These are phyloP conservation scores for Aspergillus intermedius DNA, from an alignment of 2,329 filamentous ascomycete genomes.

Conservation along the genomic window DNA sequence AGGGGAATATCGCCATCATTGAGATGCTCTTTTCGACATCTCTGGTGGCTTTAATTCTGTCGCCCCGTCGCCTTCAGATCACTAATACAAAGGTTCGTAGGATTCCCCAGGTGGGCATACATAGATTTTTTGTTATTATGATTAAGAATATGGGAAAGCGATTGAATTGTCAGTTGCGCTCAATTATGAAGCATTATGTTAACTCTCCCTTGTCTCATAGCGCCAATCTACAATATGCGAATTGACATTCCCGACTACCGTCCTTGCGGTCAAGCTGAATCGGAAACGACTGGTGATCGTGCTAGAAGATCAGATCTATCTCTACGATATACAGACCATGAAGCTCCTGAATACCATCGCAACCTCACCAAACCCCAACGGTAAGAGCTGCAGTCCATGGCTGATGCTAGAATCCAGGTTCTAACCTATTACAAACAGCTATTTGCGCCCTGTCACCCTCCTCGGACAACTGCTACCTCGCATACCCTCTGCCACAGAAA, in stretches of 20 bases:
- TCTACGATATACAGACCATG: slow-evolving; percentile 99
- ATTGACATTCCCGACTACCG: slow-evolving; percentile 94
- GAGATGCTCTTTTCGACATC: slow-evolving; percentile 99
- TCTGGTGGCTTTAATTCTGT: slow-evolving; percentile 85
- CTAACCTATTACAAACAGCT: slow-evolving; percentile 41
- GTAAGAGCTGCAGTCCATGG: slow-evolving; percentile 32
- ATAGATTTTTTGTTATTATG: neutral
- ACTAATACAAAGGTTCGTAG: slow-evolving; percentile 84
- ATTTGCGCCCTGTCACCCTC: slow-evolving; percentile 91
- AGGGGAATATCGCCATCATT: slow-evolving; percentile 90
- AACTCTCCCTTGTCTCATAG: slow-evolving; percentile 30
- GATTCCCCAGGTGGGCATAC: neutral
- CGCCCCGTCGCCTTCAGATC: slow-evolving; percentile 85
- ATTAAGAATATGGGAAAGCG: neutral
- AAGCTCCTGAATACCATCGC: slow-evolving; percentile 85
- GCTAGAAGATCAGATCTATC: slow-evolving; percentile 90
- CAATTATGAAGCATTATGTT: slow-evolving; percentile 3
- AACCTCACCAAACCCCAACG: slow-evolving; percentile 84
- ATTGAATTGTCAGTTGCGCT: neutral
- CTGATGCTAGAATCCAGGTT: neutral
- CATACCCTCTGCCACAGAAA: slow-evolving; percentile 77
- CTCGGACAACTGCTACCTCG: slow-evolving; percentile 91
- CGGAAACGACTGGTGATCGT: slow-evolving; percentile 89
- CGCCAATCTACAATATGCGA: slow-evolving; percentile 87
- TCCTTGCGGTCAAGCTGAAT: slow-evolving; percentile 88